Conservation (phyloP, 139 green algal genomes). For the Coccomyxa sp. region DNA sequence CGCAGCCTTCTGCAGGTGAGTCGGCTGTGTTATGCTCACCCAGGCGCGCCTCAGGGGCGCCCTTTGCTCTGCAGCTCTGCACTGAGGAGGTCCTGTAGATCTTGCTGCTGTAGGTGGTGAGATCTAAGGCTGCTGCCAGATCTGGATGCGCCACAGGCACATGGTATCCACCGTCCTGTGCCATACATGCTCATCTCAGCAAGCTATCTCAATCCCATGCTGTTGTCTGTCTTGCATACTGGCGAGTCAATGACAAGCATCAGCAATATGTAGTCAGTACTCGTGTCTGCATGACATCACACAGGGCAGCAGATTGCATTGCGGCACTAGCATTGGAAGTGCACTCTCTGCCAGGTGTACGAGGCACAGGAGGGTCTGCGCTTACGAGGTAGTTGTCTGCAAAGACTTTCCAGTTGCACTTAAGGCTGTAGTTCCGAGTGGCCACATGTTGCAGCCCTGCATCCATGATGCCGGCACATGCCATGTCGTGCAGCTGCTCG, state of each 20-base stretch:
- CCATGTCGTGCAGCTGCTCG: slow-evolving; percentile 3
- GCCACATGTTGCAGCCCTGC: slow-evolving; percentile 32
- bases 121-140: slow-evolving; percentile 35
- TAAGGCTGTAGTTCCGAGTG: slow-evolving; percentile 31
- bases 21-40: background rate
- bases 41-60: background rate
- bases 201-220: background rate
- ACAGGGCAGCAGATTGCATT: too few species aligned
- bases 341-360: too few species aligned
- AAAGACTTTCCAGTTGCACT: slow-evolving; percentile 74
- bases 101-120: slow-evolving; percentile 9
- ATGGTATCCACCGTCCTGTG: slow-evolving; percentile 57
- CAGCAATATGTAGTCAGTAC: too few species aligned
- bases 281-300: too few species aligned
- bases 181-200: background rate
- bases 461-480: slow-evolving; percentile 16
- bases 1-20: too few species aligned
- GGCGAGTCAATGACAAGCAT: background rate
- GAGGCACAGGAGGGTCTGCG: too few species aligned
- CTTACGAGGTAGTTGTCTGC: slow-evolving; percentile 63
- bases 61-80: background rate
- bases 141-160: slow-evolving; percentile 45
- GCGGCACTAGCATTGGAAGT: too few species aligned
- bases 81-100: background rate
- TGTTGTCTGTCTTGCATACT: background rate